phyloP scores from a whole-genome alignment of 1,284 basidiomycete genomes.

The Malassezia japonica region DNA sequence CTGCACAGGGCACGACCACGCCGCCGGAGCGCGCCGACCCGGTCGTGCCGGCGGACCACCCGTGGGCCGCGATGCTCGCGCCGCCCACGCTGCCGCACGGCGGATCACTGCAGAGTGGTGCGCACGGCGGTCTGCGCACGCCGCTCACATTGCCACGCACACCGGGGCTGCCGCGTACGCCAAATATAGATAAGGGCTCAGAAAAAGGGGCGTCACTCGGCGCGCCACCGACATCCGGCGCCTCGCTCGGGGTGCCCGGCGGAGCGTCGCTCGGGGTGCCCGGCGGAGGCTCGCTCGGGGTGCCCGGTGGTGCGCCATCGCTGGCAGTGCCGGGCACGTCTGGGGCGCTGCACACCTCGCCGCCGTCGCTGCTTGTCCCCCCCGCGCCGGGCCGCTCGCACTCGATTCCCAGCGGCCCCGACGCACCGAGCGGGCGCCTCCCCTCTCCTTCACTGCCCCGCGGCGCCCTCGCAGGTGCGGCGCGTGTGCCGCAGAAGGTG shows the following conservation, averaged over 20 bases:
- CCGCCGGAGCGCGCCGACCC: neutral
- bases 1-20: neutral
- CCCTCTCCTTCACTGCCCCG: too few relatives aligned
- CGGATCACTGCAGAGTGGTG: too few relatives aligned
- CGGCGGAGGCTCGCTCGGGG: neutral
- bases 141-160: neutral
- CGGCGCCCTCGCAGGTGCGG: neutral
- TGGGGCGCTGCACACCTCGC: neutral
- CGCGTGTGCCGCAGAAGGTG: neutral
- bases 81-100: neutral
- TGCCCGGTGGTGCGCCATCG: neutral
- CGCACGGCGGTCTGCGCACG: too few relatives aligned
- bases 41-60: slow-evolving; percentile 4
- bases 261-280: neutral
- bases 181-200: too few relatives aligned
- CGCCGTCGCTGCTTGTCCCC: neutral
- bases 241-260: neutral
- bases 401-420: too few relatives aligned
- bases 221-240: neutral
- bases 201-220: too few relatives aligned
- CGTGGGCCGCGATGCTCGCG: slow-evolving; percentile 3
- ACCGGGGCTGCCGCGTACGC: too few relatives aligned
- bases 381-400: too few relatives aligned
- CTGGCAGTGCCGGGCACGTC: too few relatives aligned
- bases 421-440: too few relatives aligned